These are phyloP conservation scores for Globisporangium paroecandrum DNA, from an alignment of 352 stramenopile species.

Conservation along the genomic window DNA sequence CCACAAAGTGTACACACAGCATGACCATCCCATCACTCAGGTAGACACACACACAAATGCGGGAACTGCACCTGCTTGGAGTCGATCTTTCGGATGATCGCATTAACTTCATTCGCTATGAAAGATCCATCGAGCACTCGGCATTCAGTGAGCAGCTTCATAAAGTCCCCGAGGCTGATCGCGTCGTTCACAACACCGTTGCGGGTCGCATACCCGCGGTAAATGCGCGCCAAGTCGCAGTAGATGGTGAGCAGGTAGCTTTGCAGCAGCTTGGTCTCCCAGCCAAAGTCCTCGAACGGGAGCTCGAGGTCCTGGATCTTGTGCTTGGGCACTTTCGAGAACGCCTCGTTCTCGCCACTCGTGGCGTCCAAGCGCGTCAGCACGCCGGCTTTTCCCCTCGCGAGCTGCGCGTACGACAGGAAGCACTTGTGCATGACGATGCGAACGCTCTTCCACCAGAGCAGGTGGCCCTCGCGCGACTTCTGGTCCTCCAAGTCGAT, in stretches of 20 bases:
- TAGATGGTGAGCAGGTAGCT: constrained; percentile 64
- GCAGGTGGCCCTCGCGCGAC: constrained; percentile 53
- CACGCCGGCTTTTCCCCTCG: constrained; percentile 59
- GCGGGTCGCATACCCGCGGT: constrained; percentile 59
- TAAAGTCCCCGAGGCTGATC: constrained; percentile 55
- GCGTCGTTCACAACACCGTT: constrained; percentile 30
- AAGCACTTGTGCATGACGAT: constrained; percentile 83
- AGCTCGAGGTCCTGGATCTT: constrained; percentile 52
- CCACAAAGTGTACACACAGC: background rate
- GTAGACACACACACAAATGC: background rate
- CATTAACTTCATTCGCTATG: constrained; percentile 38
- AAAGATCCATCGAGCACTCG: constrained; percentile 56
- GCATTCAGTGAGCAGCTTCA: constrained; percentile 62
- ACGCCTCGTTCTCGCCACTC: constrained; percentile 59
- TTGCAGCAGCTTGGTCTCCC: constrained; percentile 73
- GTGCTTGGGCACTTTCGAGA: constrained; percentile 44
- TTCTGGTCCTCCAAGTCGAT: constrained; percentile 58
- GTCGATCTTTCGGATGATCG: constrained; percentile 44
- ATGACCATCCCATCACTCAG: background rate
- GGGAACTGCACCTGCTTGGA: constrained; percentile 30
- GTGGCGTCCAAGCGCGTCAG: constrained; percentile 44
- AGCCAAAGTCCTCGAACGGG: constrained; percentile 60
- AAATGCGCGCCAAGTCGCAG: constrained; percentile 74
- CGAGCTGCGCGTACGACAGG: constrained; percentile 59
- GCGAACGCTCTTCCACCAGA: constrained; percentile 68